Conservation (phyloP, 176 grass and related monocot genomes). For the Lolium perenne region DNA sequence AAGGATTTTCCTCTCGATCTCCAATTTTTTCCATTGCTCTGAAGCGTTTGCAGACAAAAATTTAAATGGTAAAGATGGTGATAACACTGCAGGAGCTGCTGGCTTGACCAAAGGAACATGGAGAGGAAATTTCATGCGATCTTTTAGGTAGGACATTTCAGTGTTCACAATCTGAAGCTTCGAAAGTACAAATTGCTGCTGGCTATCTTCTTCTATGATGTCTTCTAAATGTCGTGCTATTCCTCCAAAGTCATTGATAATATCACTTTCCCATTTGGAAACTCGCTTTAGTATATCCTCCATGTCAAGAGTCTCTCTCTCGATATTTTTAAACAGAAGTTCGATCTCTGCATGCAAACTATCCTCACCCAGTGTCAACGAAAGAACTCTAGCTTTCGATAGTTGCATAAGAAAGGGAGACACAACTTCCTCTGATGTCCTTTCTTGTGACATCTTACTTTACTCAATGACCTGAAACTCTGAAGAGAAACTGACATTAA, state of each 20-base stretch:
- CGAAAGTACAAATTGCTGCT: constrained; percentile 26
- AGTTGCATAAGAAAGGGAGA: constrained; percentile 50
- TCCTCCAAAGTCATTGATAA: constrained; percentile 52
- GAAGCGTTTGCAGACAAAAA: constrained; percentile 23
- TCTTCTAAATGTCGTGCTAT: constrained; percentile 54
- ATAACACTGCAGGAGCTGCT: constrained; percentile 4
- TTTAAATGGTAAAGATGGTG: constrained; percentile 15
- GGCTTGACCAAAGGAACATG: constrained; percentile 36
- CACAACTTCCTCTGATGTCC: constrained; percentile 40
- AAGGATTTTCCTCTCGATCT: constrained; percentile 51
- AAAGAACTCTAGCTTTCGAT: constrained; percentile 22
- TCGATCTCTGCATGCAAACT: constrained; percentile 32
- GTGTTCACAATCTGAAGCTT: constrained; percentile 39
- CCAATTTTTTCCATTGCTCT: constrained; percentile 43
- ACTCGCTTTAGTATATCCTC: constrained; percentile 43
- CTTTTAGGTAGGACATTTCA: constrained; percentile 51
- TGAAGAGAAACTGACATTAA: not conserved
- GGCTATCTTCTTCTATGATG: constrained; percentile 50
- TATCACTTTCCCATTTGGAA: constrained; percentile 43
- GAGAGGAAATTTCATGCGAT: constrained; percentile 49
- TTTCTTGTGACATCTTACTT: constrained; percentile 46
- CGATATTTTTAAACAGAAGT: constrained; percentile 48
- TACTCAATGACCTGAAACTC: not conserved
- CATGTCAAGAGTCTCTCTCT: constrained; percentile 33
- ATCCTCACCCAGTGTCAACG: not conserved